These are phyloP conservation scores for Trapa bicornis DNA, from an alignment of 345 rosid genomes.

Conservation along the genomic window DNA sequence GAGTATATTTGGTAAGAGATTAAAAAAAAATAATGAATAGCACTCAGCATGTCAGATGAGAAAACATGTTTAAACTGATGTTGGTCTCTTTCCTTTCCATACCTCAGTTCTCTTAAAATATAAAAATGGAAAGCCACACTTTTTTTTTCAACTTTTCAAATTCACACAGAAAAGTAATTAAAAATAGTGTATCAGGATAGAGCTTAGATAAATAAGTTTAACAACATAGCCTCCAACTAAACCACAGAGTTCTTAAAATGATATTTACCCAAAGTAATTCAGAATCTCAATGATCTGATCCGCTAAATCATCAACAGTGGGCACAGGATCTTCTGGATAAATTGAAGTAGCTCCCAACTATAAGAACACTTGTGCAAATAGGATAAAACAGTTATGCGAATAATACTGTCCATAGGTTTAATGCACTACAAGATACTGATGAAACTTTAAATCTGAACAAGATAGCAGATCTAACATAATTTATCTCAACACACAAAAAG, in stretches of 20 bases:
- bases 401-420: constrained; percentile 14
- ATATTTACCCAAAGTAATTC: constrained; percentile 68
- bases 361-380: constrained; percentile 64
- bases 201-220: not conserved
- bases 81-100: not conserved
- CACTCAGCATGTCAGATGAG: not conserved
- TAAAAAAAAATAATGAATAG: not conserved
- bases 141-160: not conserved
- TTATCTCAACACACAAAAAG: constrained; percentile 7
- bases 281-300: constrained; percentile 87
- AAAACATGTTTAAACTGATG: not conserved
- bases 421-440: not conserved
- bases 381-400: constrained; percentile 28
- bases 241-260: not conserved
- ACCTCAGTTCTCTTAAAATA: not conserved
- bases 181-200: not conserved
- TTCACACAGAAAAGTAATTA: not conserved
- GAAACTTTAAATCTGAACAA: not conserved
- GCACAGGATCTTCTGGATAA: constrained; percentile 36
- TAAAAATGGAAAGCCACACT: not conserved
- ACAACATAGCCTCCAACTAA: not conserved
- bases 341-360: constrained; percentile 88
- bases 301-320: constrained; percentile 71
- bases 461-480: not conserved
- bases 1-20: not conserved